Percentiles rank a stretch among this genome's conserved stretches.
These are phyloP conservation scores for California macrophylla DNA, from an alignment of 441 rosid genomes.

Conservation along the genomic window DNA sequence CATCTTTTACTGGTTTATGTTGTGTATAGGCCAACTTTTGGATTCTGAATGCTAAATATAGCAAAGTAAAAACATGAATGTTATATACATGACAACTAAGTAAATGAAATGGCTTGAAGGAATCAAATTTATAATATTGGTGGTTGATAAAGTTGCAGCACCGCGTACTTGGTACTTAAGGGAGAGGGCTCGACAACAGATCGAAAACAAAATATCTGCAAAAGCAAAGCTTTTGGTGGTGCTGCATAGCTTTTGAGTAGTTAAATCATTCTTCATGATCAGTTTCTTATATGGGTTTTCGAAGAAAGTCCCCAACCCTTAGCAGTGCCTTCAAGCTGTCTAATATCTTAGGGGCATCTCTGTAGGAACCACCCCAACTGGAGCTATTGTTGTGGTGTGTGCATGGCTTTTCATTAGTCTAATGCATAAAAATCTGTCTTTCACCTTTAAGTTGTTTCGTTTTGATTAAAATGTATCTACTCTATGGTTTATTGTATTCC, in stretches of 20 bases:
- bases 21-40: background rate
- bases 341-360: background rate
- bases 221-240: background rate
- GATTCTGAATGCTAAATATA: background rate
- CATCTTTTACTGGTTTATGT: background rate
- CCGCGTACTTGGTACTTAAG: slow-evolving; percentile 4
- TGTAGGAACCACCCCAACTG: background rate
- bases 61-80: background rate
- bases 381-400: background rate
- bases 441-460: background rate
- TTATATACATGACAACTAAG: background rate
- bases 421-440: background rate
- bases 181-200: background rate
- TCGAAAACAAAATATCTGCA: background rate
- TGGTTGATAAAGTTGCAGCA: slow-evolving; percentile 6
- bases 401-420: background rate
- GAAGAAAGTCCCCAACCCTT: slow-evolving; percentile 8
- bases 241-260: background rate
- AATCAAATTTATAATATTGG: background rate
- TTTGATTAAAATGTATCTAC: background rate
- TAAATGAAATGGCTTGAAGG: background rate
- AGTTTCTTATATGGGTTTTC: slow-evolving; percentile 2
- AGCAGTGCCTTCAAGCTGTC: slow-evolving; percentile 41
- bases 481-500: background rate
- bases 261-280: background rate